Conservation (phyloP, 768 basidiomycete species). For the Rhizopogon salebrosus region DNA sequence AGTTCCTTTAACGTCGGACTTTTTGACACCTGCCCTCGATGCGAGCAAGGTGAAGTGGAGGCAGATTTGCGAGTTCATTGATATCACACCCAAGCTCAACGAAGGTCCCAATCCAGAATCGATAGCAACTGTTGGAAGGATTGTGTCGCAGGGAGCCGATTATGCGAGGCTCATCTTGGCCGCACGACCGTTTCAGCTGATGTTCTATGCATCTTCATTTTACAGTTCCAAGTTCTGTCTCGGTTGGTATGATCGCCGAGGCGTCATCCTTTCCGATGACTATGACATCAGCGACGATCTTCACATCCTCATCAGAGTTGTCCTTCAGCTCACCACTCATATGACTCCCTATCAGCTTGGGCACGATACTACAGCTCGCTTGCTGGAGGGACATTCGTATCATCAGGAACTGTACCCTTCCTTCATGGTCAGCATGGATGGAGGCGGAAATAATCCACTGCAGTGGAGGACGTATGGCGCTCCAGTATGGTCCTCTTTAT, state of each 20-base stretch:
- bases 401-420: background rate
- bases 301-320: slow-evolving; percentile 19
- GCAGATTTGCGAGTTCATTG: background rate
- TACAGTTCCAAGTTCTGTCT: slow-evolving; percentile 25
- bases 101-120: background rate
- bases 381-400: background rate
- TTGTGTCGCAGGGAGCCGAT: slow-evolving; percentile 18
- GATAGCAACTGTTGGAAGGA: background rate
- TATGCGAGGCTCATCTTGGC: slow-evolving; percentile 26
- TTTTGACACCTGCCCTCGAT: background rate
- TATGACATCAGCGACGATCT: slow-evolving; percentile 18
- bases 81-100: background rate
- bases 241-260: slow-evolving; percentile 27
- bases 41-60: background rate
- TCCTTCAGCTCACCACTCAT: slow-evolving; percentile 2
- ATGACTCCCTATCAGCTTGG: background rate
- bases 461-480: background rate
- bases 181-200: slow-evolving; percentile 24
- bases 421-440: background rate
- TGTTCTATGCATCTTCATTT: slow-evolving; percentile 23
- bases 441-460: background rate
- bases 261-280: slow-evolving; percentile 19
- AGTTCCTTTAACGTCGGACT: background rate
- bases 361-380: background rate
- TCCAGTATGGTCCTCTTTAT: background rate